Evolutionary conservation across 2,329 filamentous ascomycete genomes (phyloP), one percentile per base, ranked within the genome.

Genomic region (Penicillium palitans): DNA sequence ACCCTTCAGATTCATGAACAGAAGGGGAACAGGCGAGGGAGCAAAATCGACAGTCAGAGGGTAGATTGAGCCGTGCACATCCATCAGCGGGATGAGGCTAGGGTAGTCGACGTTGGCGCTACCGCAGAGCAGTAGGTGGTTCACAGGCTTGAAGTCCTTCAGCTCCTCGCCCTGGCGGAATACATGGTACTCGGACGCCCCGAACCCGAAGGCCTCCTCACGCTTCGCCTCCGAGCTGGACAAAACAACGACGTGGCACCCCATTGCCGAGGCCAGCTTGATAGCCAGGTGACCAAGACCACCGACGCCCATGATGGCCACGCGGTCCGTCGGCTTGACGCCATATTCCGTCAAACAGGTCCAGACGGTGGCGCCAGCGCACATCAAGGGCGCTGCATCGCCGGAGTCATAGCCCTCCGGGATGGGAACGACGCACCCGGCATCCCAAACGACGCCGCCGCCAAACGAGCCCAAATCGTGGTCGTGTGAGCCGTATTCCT

Each of bases 271-370:
- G 0, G 88, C 86, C 69, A 83, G 90, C 64, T 90, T 81, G 25
- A 92, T 74, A 0, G 84, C 89, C 61, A 91, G 86, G 67, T 92
- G 88, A 0, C 89, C 88, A 0, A 91, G 77, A 0, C 89, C 89
- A 21, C 89, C 89, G 8, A 91, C 77, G 3, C 89, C 88, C 17
- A 90, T 79, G 47, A 92, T 83, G 0, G 83, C 89, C 1, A 93
- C 87, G 8, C 76, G 80, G 71, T 89, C 89, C 1, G 87, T 89
- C 0, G 87, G 84, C 2, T 85, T 85, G 6, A 90, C 85, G 58
- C 66, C 67, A 49, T 74, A 86, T 27, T 86, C 80, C 37, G 82
- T 83, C 10, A 93, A 75, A 0, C 89, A 88, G 2, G 82, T 82
- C 71, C 70, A 77, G 24, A 76, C 72, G 1, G 75, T 78, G 2